Evolutionary conservation across 352 stramenopile species (phyloP), one percentile per base, ranked within the genome.

Genomic region (Phytopythium montanum): DNA sequence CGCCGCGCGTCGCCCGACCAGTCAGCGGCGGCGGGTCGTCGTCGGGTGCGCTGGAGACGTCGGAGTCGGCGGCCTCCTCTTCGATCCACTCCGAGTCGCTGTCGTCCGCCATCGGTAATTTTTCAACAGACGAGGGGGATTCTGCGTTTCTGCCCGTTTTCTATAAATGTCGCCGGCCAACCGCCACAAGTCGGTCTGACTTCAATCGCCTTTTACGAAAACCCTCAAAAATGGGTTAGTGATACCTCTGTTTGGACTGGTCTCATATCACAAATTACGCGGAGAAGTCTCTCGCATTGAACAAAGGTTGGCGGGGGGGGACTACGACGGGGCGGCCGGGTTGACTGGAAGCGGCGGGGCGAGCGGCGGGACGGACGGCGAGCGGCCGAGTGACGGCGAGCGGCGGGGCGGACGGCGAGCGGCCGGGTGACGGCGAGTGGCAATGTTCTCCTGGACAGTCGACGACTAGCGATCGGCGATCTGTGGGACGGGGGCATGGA

Each of bases 181-280:
- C 6, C 28, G 19, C 6, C 14, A 39, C 6, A 5, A 7, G 3
- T 2, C 18, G 2, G 6, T 18, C 4, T 19, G n/a, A 46, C 52
- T 58, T 49, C n/a, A 46, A 38, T 36, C 13, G 36, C 1, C 52
- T 58, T 38, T 58, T 38, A 25, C 49, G 34, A 49, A 50, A 58
- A 58, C 23, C 34, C 52, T 58, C 52, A 58, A 49, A 58, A 58
- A 46, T 34, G n/a, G 5, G 7, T 31, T 58, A 58, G 33, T 58
- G 52, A 58, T 58, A 58, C 34, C 39, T 58, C n/a, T 48, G 52
- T 57, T 57, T 57, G 51, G 51, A 8, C 25, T 54, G 28, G 46
- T 34, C 46, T 54, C 46, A 53, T 54, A 34, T 34, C 5, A 34
- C 29, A 9, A 34, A 9, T 34, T n/a, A n/a, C n/a, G n/a, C n/a